Evolutionary conservation across 73 alveolate species (phyloP).

Genomic region (Halteria grandinella): DNA sequence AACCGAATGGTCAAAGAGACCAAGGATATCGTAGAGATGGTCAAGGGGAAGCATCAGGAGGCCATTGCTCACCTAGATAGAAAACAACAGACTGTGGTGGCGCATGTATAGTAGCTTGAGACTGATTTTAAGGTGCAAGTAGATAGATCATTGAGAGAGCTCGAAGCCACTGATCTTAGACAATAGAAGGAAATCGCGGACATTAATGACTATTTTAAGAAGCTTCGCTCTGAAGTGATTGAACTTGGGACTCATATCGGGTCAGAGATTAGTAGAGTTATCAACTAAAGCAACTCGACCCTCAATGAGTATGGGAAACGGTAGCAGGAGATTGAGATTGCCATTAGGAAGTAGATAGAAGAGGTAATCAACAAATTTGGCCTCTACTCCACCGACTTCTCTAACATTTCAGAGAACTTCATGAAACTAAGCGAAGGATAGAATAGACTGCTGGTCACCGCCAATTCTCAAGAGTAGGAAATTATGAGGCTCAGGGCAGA

Average conservation of each 20-base stretch:
- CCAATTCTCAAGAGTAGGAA: conserved; percentile 36
- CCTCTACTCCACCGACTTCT: conserved; percentile 34
- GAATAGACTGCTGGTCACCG: conserved; percentile 16
- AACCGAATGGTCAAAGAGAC: conserved; percentile 39
- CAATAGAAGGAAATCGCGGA: conserved; percentile 39
- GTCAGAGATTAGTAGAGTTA: conserved; percentile 33
- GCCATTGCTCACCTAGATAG: conserved; percentile 48
- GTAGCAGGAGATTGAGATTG: conserved; percentile 33
- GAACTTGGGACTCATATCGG: conserved; percentile 52
- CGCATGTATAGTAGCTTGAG: conserved; percentile 34
- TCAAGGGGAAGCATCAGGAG: conserved; percentile 44
- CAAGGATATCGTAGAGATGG: conserved; percentile 40
- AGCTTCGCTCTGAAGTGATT: conserved; percentile 25
- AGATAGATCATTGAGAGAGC: conserved; percentile 25
- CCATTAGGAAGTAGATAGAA: conserved; percentile 24
- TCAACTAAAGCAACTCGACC: conserved; percentile 29
- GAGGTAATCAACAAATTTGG: conserved; percentile 42
- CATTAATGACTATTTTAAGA: conserved; percentile 27
- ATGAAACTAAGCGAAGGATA: conserved; percentile 33
- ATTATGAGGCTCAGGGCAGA: conserved; percentile 18
- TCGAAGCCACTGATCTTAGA: conserved; percentile 35
- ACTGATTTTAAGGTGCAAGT: conserved; percentile 46
- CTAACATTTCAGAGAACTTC: conserved; percentile 44
- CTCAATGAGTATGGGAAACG: conserved; percentile 43
- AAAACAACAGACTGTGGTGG: conserved; percentile 26